A percentile compares a stretch with the other conserved stretches of the same genome.
Conservation (phyloP, 164 flowering plant genomes). For the Magnolia officinalis region DNA sequence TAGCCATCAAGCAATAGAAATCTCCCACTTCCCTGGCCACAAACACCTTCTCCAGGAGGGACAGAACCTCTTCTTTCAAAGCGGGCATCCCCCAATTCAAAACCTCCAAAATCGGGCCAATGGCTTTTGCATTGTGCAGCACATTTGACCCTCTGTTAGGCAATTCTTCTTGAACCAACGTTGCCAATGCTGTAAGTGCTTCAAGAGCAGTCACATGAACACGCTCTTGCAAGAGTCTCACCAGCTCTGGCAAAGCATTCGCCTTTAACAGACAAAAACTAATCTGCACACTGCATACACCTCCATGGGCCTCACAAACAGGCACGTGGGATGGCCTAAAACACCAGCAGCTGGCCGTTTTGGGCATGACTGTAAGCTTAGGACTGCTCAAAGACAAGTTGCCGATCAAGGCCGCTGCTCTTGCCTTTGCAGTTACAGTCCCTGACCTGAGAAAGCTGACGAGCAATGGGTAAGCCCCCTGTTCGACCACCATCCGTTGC, state of each 20-base stretch:
- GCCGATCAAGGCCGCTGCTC: conserved; percentile 63
- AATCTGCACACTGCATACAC: conserved; percentile 35
- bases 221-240: conserved; percentile 37
- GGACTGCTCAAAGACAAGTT: conserved; percentile 51
- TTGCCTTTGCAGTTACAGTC: conserved; percentile 49
- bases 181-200: conserved; percentile 57
- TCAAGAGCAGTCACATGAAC: conserved; percentile 52
- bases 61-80: conserved; percentile 49
- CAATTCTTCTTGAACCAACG: conserved; percentile 40
- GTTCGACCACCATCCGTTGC: conserved; percentile 46
- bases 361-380: conserved; percentile 24
- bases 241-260: conserved; percentile 51
- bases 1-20: conserved; percentile 37
- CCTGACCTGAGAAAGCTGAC: conserved; percentile 37
- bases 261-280: conserved; percentile 62
- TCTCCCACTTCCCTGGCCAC: conserved; percentile 47
- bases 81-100: conserved; percentile 51
- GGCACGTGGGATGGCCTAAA: conserved; percentile 21
- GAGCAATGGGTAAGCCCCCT: conserved; percentile 50
- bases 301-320: conserved; percentile 49
- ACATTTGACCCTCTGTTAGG: conserved; percentile 42
- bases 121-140: conserved; percentile 51
- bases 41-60: conserved; percentile 55
- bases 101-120: conserved; percentile 35
- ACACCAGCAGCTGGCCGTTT: conserved; percentile 29